Percentiles rank a stretch among this genome's conserved stretches.
Evolutionary conservation across 306 rosid genomes (phyloP).

Genomic region (Cucumis hystrix): DNA sequence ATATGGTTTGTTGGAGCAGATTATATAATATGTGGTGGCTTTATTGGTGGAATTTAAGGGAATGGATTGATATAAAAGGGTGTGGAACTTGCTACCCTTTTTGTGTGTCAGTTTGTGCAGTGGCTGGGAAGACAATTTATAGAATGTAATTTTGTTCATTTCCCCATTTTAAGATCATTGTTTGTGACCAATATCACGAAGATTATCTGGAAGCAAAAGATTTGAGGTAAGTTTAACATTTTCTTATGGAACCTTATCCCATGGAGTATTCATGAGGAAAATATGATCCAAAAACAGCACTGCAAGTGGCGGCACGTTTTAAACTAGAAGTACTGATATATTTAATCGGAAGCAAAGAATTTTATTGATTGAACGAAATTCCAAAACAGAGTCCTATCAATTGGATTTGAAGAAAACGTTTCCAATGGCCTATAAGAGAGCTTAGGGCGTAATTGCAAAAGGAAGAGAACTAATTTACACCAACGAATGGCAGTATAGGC

Average conservation of each 20-base stretch:
- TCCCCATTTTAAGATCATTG: neutral
- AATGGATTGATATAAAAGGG: neutral
- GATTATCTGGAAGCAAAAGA: neutral
- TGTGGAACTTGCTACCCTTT: neutral
- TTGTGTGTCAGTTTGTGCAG: neutral
- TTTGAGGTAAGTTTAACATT: neutral
- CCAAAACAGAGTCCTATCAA: too few relatives aligned
- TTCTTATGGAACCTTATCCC: neutral
- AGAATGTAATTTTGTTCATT: neutral
- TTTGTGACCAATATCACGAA: neutral
- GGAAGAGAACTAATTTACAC: too few relatives aligned
- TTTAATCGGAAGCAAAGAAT: too few relatives aligned
- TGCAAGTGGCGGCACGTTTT: neutral
- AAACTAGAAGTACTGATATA: neutral
- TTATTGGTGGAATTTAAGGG: neutral
- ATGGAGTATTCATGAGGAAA: neutral
- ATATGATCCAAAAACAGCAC: neutral
- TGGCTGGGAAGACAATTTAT: neutral
- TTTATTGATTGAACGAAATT: too few relatives aligned
- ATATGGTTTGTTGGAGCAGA: neutral
- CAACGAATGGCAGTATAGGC: too few relatives aligned
- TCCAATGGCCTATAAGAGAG: too few relatives aligned
- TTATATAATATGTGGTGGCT: neutral
- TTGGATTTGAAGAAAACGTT: too few relatives aligned
- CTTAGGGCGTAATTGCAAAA: too few relatives aligned